phyloP scores from a whole-genome alignment of 495 filamentous ascomycete species.

The Tuber calosporum region DNA sequence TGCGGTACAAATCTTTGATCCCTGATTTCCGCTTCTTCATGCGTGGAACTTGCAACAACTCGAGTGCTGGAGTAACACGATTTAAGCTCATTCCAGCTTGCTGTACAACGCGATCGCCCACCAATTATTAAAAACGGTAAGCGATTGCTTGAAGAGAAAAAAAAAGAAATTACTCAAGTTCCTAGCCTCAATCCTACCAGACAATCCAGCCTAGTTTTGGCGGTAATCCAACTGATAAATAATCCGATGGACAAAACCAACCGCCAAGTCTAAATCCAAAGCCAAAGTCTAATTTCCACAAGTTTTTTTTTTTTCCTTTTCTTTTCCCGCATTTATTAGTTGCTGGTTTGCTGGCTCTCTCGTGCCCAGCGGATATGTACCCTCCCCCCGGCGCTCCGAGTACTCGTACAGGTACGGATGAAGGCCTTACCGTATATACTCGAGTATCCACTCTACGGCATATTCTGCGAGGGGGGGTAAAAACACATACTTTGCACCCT shows the following conservation, averaged over 20 bases:
- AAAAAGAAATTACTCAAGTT: too few relatives aligned
- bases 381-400: background rate
- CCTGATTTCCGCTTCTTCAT: too few relatives aligned
- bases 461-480: background rate
- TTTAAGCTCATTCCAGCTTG: too few relatives aligned
- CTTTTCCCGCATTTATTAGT: background rate
- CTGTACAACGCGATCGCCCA: too few relatives aligned
- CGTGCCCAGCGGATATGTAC: background rate
- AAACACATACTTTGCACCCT: conserved; percentile 1
- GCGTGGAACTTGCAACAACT: too few relatives aligned
- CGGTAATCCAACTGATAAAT: background rate
- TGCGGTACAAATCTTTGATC: too few relatives aligned
- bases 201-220: too few relatives aligned
- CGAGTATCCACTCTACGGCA: background rate
- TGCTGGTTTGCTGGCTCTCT: background rate
- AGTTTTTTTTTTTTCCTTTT: background rate
- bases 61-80: too few relatives aligned
- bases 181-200: too few relatives aligned
- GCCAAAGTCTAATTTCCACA: background rate
- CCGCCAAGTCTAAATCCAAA: background rate
- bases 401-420: too few relatives aligned
- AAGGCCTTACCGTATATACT: background rate
- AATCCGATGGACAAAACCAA: background rate
- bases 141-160: too few relatives aligned
- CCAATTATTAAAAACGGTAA: too few relatives aligned